Evolutionary conservation across 2,329 filamentous ascomycete species (phyloP), one percentile per base, ranked within the genome.

Genomic region (Xylaria arbuscula): DNA sequence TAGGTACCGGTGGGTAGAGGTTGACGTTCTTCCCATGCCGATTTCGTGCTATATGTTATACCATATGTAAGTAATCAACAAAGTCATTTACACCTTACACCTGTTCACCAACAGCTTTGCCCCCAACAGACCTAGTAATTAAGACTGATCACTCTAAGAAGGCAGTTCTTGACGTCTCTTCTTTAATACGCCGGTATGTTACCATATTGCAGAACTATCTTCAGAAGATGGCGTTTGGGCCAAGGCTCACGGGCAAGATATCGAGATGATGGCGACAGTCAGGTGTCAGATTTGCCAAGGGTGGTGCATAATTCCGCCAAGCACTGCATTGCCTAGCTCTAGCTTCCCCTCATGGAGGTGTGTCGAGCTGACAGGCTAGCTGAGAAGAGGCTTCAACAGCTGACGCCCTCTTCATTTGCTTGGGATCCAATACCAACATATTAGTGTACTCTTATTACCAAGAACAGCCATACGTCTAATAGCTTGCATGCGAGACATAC

Each of bases 271-370:
- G 57, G 45, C n/a, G 63, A 50, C 50, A 47, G 53, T 51, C 51
- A 65, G 66, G 53, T 54, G 57, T 38, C 54, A 53, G 17, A 28
- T 47, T 51, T 62, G 58, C 54, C 63, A 62, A 66, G 58, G 63
- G 40, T 62, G 53, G n/a, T 51, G 63, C 67, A 69, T 69, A 34
- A 59, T 50, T 28, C n/a, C 42, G 64, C 59, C 64, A 67, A 67
- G 59, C 48, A 69, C 58, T 28, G 10, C 40, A 38, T 34, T 56
- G 58, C 40, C 59, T 63, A 32, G 19, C 36, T 48, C 36, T 51
- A 36, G 15, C 17, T 28, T 42, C 53, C n/a, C n/a, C 22, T 6
- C 32, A 15, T 51, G 32, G 48, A 62, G 54, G 48, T 62, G 63
- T 60, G 62, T 62, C 40, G 63, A 63, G 62, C 67, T 62, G 63